Evolutionary conservation across 768 basidiomycete genomes (phyloP).

Genomic region (Mycena crocata): DNA sequence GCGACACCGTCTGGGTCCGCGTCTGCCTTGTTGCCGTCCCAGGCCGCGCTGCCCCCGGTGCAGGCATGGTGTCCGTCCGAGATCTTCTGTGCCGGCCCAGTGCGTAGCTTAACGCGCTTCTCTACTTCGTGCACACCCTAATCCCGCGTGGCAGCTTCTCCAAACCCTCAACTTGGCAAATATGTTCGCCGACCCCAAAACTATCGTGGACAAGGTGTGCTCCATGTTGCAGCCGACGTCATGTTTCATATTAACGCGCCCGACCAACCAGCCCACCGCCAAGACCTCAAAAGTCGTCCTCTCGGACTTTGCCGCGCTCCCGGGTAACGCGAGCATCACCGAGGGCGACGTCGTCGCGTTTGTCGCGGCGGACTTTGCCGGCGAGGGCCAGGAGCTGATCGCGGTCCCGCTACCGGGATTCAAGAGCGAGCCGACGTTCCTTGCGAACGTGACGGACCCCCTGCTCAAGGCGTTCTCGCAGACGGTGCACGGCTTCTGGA

Average conservation of each 20-base stretch:
- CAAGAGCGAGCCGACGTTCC: constrained; percentile 69
- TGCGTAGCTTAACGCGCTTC: constrained; percentile 49
- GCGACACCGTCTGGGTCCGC: constrained; percentile 28
- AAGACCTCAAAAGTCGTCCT: constrained; percentile 74
- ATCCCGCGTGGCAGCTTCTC: constrained; percentile 63
- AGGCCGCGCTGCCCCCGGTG: constrained; percentile 21
- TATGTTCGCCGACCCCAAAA: constrained; percentile 85
- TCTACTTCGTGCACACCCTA: constrained; percentile 18
- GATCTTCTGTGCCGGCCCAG: constrained; percentile 85
- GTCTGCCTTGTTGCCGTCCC: constrained; percentile 22
- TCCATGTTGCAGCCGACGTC: neutral
- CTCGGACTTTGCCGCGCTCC: constrained; percentile 63
- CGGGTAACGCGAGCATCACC: constrained; percentile 52
- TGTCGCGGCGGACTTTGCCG: constrained; percentile 79
- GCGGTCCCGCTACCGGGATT: constrained; percentile 72
- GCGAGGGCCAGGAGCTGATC: constrained; percentile 88
- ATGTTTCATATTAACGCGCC: neutral
- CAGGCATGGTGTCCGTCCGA: constrained; percentile 54
- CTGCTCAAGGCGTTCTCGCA: constrained; percentile 78
- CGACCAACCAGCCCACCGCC: constrained; percentile 71
- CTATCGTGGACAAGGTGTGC: constrained; percentile 80
- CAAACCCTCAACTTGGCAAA: constrained; percentile 88
- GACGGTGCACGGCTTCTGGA: constrained; percentile 90
- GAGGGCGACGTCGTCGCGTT: constrained; percentile 76
- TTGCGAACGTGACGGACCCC: constrained; percentile 77